These are phyloP conservation scores for Russula virescens DNA, from an alignment of 768 basidiomycete genomes.

Conservation along the genomic window DNA sequence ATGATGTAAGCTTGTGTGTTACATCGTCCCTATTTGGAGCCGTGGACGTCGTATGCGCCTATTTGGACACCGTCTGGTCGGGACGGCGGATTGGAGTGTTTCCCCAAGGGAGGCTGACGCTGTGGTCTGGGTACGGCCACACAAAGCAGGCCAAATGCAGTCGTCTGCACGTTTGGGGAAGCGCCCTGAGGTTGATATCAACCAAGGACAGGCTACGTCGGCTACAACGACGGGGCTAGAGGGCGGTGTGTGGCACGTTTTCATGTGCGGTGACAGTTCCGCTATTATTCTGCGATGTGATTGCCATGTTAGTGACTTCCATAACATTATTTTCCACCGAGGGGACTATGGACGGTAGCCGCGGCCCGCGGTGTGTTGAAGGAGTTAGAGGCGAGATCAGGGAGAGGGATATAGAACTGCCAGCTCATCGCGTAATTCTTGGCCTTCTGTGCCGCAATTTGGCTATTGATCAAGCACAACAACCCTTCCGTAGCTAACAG, in stretches of 20 bases:
- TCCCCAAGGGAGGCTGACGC: neutral
- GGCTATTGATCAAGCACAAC: neutral
- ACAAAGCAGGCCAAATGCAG: neutral
- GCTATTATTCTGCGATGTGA: too few species aligned
- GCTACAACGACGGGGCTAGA: neutral
- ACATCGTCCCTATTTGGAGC: slow-evolving; percentile 4
- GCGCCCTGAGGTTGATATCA: neutral
- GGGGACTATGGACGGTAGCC: neutral
- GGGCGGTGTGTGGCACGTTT: neutral
- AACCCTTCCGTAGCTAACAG: too few species aligned
- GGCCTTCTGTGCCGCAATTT: slow-evolving; percentile 3
- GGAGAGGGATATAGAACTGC: slow-evolving; percentile 6
- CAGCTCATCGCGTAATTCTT: slow-evolving; percentile 9
- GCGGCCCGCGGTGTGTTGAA: neutral
- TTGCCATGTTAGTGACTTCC: too few species aligned
- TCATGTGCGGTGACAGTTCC: too few species aligned
- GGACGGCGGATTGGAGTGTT: neutral
- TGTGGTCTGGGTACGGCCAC: neutral
- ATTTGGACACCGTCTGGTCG: neutral
- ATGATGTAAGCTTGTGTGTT: slow-evolving; percentile 10
- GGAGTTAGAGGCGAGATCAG: slow-evolving; percentile 1
- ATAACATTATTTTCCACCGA: neutral
- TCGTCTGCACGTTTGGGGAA: neutral
- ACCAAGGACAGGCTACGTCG: neutral
- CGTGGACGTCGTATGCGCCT: neutral